Evolutionary conservation across 768 basidiomycete species (phyloP), one percentile per base, ranked within the genome.

Genomic region (Trichaptum fuscoviolaceum): DNA sequence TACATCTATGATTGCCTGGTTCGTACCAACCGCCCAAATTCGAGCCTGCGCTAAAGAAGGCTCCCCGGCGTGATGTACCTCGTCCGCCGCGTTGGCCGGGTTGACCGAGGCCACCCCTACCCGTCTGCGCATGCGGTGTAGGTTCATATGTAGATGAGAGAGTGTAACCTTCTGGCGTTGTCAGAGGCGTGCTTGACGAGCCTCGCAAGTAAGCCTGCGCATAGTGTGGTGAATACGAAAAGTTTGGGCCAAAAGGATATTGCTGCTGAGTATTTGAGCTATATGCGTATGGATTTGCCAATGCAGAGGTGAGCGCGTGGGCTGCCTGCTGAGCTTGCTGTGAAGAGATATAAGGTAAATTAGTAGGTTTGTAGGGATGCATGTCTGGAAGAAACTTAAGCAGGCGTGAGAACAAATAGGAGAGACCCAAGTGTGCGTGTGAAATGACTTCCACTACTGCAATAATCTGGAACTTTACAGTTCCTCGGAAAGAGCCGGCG

Each of bases 1-100:
- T 81, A 73, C 92, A 93, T 64, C 83, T 82, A 68, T 69, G 74
- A 69, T 79, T 82, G 4, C 92, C 92, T 57, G 85, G 73, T 65
- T 86, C 87, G 72, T 89, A 87, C 87, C 88, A 89, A n/a, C 76
- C 68, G 24, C 58, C 70, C 73, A 72, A 71, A 17, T 27, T 64
- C 71, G 72, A 27, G 65, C 68, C 34, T 71, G 71, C 35, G 23
- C 58, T 60, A 70, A 23, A 63, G 77, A 69, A 0, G 76, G 75
- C 65, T 81, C 81, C 57, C 80, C 78, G 74, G 34, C 62, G 73
- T 77, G 1, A 72, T 74, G 12, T 27, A 75, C 66, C 36, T 63
- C 68, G 25, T 68, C 67, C 59, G 70, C 70, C 20, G 69, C 61
- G 12, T 65, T 52, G 30, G n/a, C 30, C 63, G 73, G 26, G 30